Percentiles rank a stretch among this genome's conserved stretches.
Evolutionary conservation across 163 green algal genomes (phyloP).

Genomic region (Chlorella variabilis): DNA sequence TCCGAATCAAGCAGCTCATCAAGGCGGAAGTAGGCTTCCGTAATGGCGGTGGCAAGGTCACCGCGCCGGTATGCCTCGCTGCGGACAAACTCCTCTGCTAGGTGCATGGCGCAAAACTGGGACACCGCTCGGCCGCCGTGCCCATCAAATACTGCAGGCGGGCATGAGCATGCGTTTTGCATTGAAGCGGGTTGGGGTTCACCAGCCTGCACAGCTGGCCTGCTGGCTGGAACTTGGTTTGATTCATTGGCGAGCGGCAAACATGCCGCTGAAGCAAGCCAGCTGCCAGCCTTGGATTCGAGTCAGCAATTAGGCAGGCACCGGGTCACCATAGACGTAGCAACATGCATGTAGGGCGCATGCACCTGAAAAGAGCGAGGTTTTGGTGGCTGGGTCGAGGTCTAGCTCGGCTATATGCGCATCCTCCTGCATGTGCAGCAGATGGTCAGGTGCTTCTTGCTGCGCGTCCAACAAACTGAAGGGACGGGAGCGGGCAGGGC

Average conservation of each 20-base stretch:
- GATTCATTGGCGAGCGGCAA: too few relatives aligned
- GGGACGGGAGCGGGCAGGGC: too few relatives aligned
- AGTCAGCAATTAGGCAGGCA: too few relatives aligned
- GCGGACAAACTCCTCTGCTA: conserved; percentile 50
- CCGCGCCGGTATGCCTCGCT: conserved; percentile 39
- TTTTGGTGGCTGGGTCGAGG: conserved; percentile 40
- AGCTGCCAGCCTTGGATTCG: too few relatives aligned
- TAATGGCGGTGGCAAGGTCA: conserved; percentile 53
- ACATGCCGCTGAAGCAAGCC: too few relatives aligned
- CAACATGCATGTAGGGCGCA: background rate
- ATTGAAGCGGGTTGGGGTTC: too few relatives aligned
- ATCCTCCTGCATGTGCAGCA: conserved; percentile 67
- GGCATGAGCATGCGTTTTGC: too few relatives aligned
- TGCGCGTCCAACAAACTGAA: too few relatives aligned
- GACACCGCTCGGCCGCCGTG: conserved; percentile 83
- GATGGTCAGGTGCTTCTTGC: background rate
- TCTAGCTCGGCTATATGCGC: conserved; percentile 67
- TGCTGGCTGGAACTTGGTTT: too few relatives aligned
- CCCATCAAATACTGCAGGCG: conserved; percentile 73
- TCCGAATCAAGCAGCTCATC: conserved; percentile 56
- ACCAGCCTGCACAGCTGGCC: too few relatives aligned
- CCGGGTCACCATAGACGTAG: too few relatives aligned
- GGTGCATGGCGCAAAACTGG: conserved; percentile 68
- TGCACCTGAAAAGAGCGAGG: conserved; percentile 61
- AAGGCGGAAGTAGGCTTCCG: conserved; percentile 52